Percentiles rank a stretch among this genome's conserved stretches.
These are phyloP conservation scores for Fusarium decemcellulare DNA, from an alignment of 2,329 filamentous ascomycete species.

Conservation along the genomic window DNA sequence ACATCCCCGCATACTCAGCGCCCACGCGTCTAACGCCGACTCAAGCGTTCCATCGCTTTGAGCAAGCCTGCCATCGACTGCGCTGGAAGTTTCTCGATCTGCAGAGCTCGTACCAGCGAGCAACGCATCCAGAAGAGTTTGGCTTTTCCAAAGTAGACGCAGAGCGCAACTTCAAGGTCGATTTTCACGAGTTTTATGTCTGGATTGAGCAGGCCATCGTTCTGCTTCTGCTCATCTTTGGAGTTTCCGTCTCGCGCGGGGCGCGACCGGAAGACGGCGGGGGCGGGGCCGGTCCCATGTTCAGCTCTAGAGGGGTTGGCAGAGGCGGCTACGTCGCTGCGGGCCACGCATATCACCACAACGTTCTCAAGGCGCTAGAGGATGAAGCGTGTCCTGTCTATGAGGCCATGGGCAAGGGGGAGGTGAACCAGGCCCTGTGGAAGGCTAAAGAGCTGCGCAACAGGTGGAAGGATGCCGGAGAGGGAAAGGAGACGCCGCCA, in stretches of 20 bases:
- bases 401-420: constrained; percentile 65
- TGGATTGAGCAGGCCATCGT: constrained; percentile 80
- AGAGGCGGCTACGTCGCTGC: not conserved
- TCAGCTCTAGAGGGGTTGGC: not conserved
- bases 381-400: constrained; percentile 70
- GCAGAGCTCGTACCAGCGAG: constrained; percentile 68
- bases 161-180: constrained; percentile 81
- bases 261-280: not conserved
- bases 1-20: constrained; percentile 3
- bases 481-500: constrained; percentile 54
- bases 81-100: constrained; percentile 76
- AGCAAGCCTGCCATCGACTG: constrained; percentile 72
- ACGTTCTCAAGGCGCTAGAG: constrained; percentile 75
- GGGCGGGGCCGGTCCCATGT: not conserved
- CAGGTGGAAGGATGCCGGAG: constrained; percentile 78
- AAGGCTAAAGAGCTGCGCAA: constrained; percentile 80
- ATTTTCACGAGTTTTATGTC: constrained; percentile 84
- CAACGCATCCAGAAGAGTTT: constrained; percentile 55
- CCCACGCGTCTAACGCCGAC: constrained; percentile 44
- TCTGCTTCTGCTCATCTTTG: constrained; percentile 75
- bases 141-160: constrained; percentile 60
- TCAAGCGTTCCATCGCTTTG: constrained; percentile 69
- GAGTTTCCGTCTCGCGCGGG: constrained; percentile 63
- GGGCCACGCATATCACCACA: constrained; percentile 76
- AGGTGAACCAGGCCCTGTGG: constrained; percentile 70